These are phyloP conservation scores for Ophiostoma sp. DNA, from an alignment of 2,329 filamentous ascomycete genomes.

Conservation along the genomic window DNA sequence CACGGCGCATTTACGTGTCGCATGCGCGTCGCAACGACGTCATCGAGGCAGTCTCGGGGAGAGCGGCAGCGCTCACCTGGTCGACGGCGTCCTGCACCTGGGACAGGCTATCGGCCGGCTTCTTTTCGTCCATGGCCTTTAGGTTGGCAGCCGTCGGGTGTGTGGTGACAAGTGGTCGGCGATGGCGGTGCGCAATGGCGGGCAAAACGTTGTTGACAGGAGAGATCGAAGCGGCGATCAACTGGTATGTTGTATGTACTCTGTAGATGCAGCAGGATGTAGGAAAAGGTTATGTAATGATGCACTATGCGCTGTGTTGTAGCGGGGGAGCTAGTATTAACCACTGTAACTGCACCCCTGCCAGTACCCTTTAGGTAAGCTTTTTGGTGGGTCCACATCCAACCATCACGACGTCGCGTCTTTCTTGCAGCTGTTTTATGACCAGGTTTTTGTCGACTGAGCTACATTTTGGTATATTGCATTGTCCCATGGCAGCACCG, in stretches of 20 bases:
- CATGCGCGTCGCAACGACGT: not conserved
- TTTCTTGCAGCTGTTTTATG: not conserved
- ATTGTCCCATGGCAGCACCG: not conserved
- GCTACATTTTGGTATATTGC: not conserved
- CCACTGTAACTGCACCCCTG: constrained; percentile 2
- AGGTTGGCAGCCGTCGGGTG: not conserved
- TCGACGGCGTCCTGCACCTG: constrained; percentile 82
- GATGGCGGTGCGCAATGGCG: not conserved
- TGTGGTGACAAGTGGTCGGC: not conserved
- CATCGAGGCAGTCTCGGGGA: not conserved
- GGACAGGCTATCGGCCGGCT: constrained; percentile 70
- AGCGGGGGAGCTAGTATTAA: not conserved
- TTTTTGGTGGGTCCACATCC: not conserved
- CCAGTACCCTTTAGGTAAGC: not conserved
- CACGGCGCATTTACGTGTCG: not conserved
- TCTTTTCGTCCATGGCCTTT: constrained; percentile 24
- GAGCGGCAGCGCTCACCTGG: constrained; percentile 49
- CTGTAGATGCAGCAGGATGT: not conserved
- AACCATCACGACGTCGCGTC: not conserved
- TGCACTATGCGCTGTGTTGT: not conserved
- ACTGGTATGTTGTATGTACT: not conserved
- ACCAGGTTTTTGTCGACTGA: no score
- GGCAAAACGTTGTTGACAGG: not conserved
- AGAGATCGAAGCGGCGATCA: not conserved
- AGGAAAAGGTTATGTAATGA: not conserved